Evolutionary conservation across 2,329 filamentous ascomycete species (phyloP), one percentile per base, ranked within the genome.

Genomic region (Diaporthe batatas): DNA sequence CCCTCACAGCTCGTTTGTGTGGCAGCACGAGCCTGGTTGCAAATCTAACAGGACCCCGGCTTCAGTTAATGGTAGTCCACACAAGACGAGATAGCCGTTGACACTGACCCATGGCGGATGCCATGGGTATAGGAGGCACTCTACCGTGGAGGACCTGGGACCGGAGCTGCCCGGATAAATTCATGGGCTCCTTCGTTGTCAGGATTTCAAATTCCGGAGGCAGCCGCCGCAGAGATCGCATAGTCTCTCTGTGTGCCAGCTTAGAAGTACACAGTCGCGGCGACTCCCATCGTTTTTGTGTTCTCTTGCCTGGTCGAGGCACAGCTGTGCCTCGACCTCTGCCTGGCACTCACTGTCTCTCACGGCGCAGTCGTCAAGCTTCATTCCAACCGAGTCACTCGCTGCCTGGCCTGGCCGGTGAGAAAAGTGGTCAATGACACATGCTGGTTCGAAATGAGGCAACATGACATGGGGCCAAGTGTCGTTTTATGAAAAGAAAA

Each of bases 151-250:
- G 23, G 14, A 2, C 25, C 58, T 32, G 18, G 29, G 32, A 10
- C 44, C 62, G 62, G 62, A 65, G 62, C 29, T 65, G 62, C 62
- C 62, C 62, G 62, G 44, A 36, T 32, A 6, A 39, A 11, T 16
- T 65, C 21, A 65, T 11, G n/a, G 36, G 62, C 44, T 51, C 32
- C 32, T 65, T 47, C 44, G 18, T 39, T 8, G n/a, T 34, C 39
- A 32, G 29, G 44, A 36, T 34, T 51, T 11, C 25, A 21, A 36
- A 51, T 51, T 49, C 32, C 62, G 62, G 44, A 65, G 44, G 62
- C 62, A 44, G 36, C 36, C 62, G 62, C 29, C 62, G 62, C 29
- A 36, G 62, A 65, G 29, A 65, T 25, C 12, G 10, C 29, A 32
- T 10, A 64, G 25, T 8, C 14, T n/a, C 39, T 16, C 25, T n/a